A percentile compares a stretch with the other conserved stretches of the same genome.
Conservation (phyloP, 306 rosid species). For the Begonia loranthoides region DNA sequence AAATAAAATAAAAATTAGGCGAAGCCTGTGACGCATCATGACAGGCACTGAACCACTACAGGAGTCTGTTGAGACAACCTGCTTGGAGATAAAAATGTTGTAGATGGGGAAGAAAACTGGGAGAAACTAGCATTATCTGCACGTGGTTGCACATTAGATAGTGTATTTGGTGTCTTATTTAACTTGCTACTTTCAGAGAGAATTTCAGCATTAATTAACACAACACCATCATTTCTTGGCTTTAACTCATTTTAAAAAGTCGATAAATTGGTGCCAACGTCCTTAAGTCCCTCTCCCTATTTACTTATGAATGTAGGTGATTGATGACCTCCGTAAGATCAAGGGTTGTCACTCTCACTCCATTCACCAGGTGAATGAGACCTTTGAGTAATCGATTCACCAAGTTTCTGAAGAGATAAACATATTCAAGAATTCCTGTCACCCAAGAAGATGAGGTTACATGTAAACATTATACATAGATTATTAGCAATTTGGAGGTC, state of each 20-base stretch:
- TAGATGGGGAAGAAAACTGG: slow-evolving; percentile 43
- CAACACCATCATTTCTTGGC: slow-evolving; percentile 24
- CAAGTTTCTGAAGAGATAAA: slow-evolving; percentile 37
- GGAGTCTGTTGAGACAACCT: slow-evolving; percentile 25
- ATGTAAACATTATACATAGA: too few species aligned
- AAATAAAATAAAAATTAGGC: too few species aligned
- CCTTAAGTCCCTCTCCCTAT: slow-evolving; percentile 18
- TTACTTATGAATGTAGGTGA: slow-evolving; percentile 23
- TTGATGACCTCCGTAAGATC: slow-evolving; percentile 35
- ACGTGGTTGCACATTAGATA: slow-evolving; percentile 26
- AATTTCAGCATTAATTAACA: slow-evolving; percentile 16
- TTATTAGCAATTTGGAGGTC: too few species aligned
- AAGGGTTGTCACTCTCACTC: slow-evolving; percentile 27
- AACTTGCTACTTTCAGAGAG: slow-evolving; percentile 22
- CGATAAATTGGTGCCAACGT: too few species aligned
- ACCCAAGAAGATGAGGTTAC: too few species aligned
- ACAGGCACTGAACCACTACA: background rate
- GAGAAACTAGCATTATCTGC: slow-evolving; percentile 35
- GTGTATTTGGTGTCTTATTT: slow-evolving; percentile 36
- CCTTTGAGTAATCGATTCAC: slow-evolving; percentile 31
- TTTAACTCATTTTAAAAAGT: slow-evolving; percentile 17
- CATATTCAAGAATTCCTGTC: background rate
- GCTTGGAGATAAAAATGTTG: slow-evolving; percentile 48
- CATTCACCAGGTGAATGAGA: slow-evolving; percentile 24
- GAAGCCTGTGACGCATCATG: slow-evolving; percentile 30